Evolutionary conservation across 139 green algal genomes (phyloP).

Genomic region (Micractinium conductrix): DNA sequence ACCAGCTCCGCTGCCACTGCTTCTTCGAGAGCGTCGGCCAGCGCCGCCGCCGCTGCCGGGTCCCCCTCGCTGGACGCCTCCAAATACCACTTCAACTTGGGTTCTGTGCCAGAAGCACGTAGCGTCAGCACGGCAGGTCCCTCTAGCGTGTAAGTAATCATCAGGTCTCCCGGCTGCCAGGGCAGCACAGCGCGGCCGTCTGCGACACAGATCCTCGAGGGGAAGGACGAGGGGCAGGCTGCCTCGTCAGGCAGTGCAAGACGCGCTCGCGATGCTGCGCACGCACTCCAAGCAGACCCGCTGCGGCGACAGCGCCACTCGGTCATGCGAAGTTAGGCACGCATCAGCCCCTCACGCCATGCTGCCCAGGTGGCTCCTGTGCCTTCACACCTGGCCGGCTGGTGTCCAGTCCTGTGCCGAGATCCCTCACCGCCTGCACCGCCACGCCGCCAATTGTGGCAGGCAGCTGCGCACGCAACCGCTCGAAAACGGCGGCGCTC

Average conservation of each 20-base stretch:
- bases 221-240: background rate
- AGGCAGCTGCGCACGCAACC: constrained; percentile 34
- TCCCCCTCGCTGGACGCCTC: constrained; percentile 48
- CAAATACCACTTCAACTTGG: constrained; percentile 83
- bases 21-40: constrained; percentile 46
- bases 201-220: background rate
- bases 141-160: constrained; percentile 72
- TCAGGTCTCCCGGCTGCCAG: constrained; percentile 75
- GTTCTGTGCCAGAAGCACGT: constrained; percentile 71
- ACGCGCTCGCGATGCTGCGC: too few species aligned
- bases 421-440: constrained; percentile 52
- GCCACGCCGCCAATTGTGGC: background rate
- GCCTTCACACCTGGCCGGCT: constrained; percentile 39
- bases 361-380: too few species aligned
- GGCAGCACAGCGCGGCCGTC: constrained; percentile 59
- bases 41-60: constrained; percentile 2
- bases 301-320: too few species aligned
- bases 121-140: constrained; percentile 63
- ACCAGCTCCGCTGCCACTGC: constrained; percentile 57
- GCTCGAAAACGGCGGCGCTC: constrained; percentile 63
- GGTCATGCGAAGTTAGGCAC: background rate
- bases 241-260: too few species aligned
- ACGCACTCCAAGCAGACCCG: too few species aligned
- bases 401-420: constrained; percentile 74
- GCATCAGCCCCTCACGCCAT: too few species aligned